phyloP scores from a whole-genome alignment of 2,329 filamentous ascomycete genomes.

The Teratosphaeria pseudoeucalypti region DNA sequence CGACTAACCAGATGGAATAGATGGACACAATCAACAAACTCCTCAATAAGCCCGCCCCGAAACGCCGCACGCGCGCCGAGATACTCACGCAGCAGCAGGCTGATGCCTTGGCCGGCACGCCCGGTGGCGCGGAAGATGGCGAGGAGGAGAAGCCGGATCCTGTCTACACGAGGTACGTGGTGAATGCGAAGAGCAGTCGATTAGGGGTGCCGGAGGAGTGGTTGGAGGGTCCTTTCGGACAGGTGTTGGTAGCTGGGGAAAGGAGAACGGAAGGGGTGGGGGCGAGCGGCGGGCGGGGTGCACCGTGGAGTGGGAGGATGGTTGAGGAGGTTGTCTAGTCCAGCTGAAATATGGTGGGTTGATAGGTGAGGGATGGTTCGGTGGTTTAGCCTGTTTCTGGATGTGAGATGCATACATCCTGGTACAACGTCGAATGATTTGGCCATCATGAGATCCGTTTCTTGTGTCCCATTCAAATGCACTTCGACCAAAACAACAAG shows the following conservation, averaged over 20 bases:
- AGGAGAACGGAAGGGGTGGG: conserved; percentile 25
- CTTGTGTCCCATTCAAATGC: neutral
- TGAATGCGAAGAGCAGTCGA: conserved; percentile 54
- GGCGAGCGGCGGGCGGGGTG: neutral
- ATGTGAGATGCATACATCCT: neutral
- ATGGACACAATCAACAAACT: conserved; percentile 89
- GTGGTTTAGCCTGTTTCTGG: too few species aligned
- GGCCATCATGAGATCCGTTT: neutral
- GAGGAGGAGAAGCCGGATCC: conserved; percentile 36
- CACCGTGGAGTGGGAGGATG: conserved; percentile 5
- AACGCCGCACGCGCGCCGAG: conserved; percentile 44
- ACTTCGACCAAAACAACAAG: too few species aligned
- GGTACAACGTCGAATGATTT: neutral
- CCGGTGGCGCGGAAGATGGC: conserved; percentile 31
- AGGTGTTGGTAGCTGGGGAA: conserved; percentile 36
- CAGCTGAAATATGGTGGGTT: neutral
- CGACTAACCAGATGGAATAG: conserved; percentile 31
- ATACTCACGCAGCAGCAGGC: conserved; percentile 30
- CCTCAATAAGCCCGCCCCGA: conserved; percentile 74
- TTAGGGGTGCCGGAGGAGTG: conserved; percentile 60
- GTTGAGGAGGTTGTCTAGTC: conserved; percentile 13
- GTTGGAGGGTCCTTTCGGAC: conserved; percentile 48
- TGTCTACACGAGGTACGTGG: conserved; percentile 61
- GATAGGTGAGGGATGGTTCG: neutral
- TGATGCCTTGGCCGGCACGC: conserved; percentile 35